These are phyloP conservation scores for Hansfordia pulvinata DNA, from an alignment of 2,329 filamentous ascomycete genomes.

Conservation along the genomic window DNA sequence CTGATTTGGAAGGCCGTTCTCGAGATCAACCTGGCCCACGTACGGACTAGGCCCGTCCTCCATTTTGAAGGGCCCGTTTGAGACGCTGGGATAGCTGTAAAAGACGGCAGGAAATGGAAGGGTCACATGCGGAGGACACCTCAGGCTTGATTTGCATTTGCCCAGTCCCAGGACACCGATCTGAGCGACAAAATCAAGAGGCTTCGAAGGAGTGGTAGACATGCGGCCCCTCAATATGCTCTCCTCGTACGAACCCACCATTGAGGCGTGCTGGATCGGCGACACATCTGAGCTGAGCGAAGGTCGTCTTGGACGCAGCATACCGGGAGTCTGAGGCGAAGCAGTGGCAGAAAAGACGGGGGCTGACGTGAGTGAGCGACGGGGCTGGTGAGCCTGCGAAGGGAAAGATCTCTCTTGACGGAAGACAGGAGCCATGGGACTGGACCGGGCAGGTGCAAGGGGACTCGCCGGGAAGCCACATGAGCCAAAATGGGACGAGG, in stretches of 20 bases:
- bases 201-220: constrained; percentile 90
- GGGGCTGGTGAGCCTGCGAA: constrained; percentile 68
- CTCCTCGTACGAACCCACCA: constrained; percentile 97
- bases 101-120: constrained; percentile 90
- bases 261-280: constrained; percentile 75
- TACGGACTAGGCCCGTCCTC: constrained; percentile 92
- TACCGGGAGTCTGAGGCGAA: constrained; percentile 35
- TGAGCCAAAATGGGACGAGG: constrained; percentile 39
- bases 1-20: constrained; percentile 54
- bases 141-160: constrained; percentile 72
- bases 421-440: constrained; percentile 27
- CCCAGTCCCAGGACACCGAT: constrained; percentile 87
- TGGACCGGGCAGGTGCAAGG: constrained; percentile 13
- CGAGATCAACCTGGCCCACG: constrained; percentile 83
- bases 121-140: constrained; percentile 81
- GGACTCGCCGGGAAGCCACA: constrained; percentile 24
- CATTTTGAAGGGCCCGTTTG: constrained; percentile 45
- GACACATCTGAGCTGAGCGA: constrained; percentile 65
- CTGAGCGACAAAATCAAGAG: constrained; percentile 84
- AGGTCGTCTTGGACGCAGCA: constrained; percentile 44
- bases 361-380: constrained; percentile 57
- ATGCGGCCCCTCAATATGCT: constrained; percentile 89
- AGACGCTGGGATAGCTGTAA: constrained; percentile 73
- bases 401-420: constrained; percentile 48
- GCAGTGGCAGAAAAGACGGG: constrained; percentile 26